These are phyloP conservation scores for Nakaseomyces uthaithaninus DNA, from an alignment of 1,139 yeast species.

Conservation along the genomic window DNA sequence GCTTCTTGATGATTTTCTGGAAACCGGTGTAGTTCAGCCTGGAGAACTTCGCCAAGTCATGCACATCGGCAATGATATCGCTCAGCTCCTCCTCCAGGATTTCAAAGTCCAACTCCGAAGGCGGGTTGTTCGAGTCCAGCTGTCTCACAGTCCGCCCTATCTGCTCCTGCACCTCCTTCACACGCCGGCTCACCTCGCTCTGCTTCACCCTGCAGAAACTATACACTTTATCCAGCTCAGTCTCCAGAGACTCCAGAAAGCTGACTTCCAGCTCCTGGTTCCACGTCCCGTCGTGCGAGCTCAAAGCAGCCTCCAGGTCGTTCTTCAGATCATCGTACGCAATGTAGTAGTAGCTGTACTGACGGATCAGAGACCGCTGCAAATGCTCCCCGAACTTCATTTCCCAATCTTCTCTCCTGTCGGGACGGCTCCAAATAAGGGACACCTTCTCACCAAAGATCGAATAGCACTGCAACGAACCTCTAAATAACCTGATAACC, in stretches of 20 bases:
- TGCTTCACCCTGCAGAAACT: slow-evolving; percentile 82
- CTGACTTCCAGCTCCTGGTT: slow-evolving; percentile 68
- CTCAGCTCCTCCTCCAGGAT: slow-evolving; percentile 84
- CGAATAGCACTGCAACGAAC: too few relatives aligned
- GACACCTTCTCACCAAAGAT: too few relatives aligned
- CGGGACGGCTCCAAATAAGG: too few relatives aligned
- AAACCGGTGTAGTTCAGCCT: slow-evolving; percentile 92
- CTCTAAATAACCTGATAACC: too few relatives aligned
- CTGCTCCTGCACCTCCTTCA: slow-evolving; percentile 66
- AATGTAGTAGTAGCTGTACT: slow-evolving; percentile 83
- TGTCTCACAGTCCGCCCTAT: slow-evolving; percentile 57
- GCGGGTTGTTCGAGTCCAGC: slow-evolving; percentile 35
- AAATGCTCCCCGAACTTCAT: slow-evolving; percentile 66
- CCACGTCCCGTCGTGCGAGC: slow-evolving; percentile 53
- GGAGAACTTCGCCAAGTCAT: slow-evolving; percentile 88
- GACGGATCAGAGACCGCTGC: slow-evolving; percentile 65
- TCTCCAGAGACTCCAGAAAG: slow-evolving; percentile 64
- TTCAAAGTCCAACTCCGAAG: slow-evolving; percentile 75
- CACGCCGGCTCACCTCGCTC: slow-evolving; percentile 73
- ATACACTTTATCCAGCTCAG: slow-evolving; percentile 83
- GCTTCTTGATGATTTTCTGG: slow-evolving; percentile 91
- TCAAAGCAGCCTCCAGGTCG: slow-evolving; percentile 59
- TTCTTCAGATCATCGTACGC: slow-evolving; percentile 85
- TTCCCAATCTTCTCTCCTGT: too few relatives aligned
- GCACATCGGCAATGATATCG: slow-evolving; percentile 94